Percentiles rank a stretch among this genome's conserved stretches.
These are phyloP conservation scores for Entoloma clypeatum DNA, from an alignment of 1,284 basidiomycete species.

Conservation along the genomic window DNA sequence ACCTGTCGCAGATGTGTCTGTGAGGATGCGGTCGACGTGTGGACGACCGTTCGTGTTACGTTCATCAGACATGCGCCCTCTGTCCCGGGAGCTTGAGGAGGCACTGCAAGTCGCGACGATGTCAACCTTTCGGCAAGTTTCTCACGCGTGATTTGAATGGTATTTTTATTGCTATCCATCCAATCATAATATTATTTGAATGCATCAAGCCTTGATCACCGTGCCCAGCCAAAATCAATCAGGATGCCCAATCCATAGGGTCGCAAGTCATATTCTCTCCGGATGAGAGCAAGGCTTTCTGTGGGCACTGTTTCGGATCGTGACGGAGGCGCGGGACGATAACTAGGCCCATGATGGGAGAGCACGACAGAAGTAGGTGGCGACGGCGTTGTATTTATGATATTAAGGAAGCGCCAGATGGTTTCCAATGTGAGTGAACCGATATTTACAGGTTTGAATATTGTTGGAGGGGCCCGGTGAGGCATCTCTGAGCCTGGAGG, in stretches of 20 bases:
- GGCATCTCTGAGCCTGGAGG: conserved; percentile 14
- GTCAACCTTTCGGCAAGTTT: conserved; percentile 17
- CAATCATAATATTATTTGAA: conserved; percentile 4
- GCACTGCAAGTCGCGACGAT: conserved; percentile 19
- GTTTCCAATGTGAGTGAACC: conserved; percentile 12
- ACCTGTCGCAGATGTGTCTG: conserved; percentile 26
- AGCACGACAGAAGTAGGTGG: conserved; percentile 8
- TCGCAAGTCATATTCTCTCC: conserved; percentile 63
- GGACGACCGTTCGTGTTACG: conserved; percentile 31
- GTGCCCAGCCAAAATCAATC: conserved; percentile 67
- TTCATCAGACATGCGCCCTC: conserved; percentile 22
- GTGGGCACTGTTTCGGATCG: background rate
- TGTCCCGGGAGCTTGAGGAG: conserved; percentile 20
- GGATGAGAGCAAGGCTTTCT: conserved; percentile 32
- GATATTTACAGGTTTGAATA: conserved; percentile 8
- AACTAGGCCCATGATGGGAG: too few relatives aligned
- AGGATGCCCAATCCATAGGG: conserved; percentile 68
- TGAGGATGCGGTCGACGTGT: conserved; percentile 34
- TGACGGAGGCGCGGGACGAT: conserved; percentile 5
- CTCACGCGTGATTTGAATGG: conserved; percentile 15
- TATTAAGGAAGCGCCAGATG: conserved; percentile 13
- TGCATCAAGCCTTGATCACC: conserved; percentile 20
- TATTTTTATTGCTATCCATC: conserved; percentile 2
- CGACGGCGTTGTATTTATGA: background rate
- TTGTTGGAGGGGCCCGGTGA: conserved; percentile 16